Percentiles rank a stretch among this genome's conserved stretches.
phyloP scores from a whole-genome alignment of 495 filamentous ascomycete species.

The Penicillium coffeae region DNA sequence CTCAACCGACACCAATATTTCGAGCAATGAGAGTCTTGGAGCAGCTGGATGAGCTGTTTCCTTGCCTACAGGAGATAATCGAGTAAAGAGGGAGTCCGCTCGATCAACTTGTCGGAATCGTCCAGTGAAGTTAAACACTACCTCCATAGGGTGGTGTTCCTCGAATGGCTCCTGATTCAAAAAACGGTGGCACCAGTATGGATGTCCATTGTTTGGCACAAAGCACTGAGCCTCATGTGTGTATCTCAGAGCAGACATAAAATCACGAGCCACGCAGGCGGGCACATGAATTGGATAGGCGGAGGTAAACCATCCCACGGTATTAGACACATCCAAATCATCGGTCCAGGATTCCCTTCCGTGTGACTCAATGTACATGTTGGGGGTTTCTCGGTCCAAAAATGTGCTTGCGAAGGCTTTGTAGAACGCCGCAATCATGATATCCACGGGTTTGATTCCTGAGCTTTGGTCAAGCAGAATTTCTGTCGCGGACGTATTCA shows the following conservation, averaged over 20 bases:
- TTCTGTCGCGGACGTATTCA: too few species aligned
- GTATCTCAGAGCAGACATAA: too few species aligned
- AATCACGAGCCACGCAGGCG: too few species aligned
- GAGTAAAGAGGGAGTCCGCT: not conserved
- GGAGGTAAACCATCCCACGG: not conserved
- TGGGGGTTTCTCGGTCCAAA: conserved; percentile 28
- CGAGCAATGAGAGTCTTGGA: too few species aligned
- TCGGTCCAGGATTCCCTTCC: not conserved
- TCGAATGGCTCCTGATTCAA: not conserved
- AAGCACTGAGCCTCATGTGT: not conserved
- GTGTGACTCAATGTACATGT: not conserved
- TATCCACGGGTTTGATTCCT: too few species aligned
- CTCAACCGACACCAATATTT: too few species aligned
- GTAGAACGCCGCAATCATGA: too few species aligned
- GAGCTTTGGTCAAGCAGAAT: too few species aligned
- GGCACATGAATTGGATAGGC: not conserved
- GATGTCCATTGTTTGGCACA: not conserved
- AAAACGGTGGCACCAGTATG: not conserved
- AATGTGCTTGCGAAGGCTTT: too few species aligned
- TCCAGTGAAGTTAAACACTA: not conserved
- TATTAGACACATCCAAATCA: not conserved
- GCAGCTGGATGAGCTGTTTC: too few species aligned
- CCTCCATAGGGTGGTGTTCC: not conserved
- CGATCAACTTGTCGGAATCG: not conserved
- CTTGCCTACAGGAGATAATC: too few species aligned